Percentiles rank a stretch among this genome's conserved stretches.
Conservation (phyloP, 2,329 filamentous ascomycete species). For the Fusarium sp. region DNA sequence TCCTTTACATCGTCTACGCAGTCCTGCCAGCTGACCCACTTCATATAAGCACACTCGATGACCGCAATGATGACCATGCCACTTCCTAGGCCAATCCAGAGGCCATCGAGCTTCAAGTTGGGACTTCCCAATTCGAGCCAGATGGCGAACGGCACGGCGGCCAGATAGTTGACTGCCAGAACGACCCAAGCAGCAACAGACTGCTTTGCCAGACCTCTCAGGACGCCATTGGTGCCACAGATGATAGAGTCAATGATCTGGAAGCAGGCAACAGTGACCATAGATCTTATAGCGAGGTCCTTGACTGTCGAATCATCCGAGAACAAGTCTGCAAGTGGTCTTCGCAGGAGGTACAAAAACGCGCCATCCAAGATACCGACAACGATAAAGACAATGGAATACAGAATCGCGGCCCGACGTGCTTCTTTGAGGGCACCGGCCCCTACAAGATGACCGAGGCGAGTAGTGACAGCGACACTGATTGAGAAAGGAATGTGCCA, state of each 20-base stretch:
- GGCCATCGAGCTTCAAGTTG: constrained; percentile 41
- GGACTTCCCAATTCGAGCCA: constrained; percentile 37
- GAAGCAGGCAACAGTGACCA: constrained; percentile 34
- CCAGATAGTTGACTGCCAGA: constrained; percentile 36
- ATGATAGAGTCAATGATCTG: constrained; percentile 38
- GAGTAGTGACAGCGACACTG: constrained; percentile 56
- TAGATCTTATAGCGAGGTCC: constrained; percentile 25
- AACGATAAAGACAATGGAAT: constrained; percentile 28
- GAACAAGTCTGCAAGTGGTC: constrained; percentile 30
- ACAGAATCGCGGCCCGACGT: constrained; percentile 25
- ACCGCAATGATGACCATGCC: constrained; percentile 43
- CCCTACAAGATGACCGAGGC: constrained; percentile 57
- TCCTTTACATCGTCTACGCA: constrained; percentile 41
- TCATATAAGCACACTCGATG: constrained; percentile 42
- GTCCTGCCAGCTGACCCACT: constrained; percentile 42
- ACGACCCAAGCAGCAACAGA: constrained; percentile 40
- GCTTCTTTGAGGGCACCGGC: constrained; percentile 43
- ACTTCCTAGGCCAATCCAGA: constrained; percentile 42
- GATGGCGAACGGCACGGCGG: constrained; percentile 35
- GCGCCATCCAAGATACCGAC: constrained; percentile 32
- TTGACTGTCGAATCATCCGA: constrained; percentile 33
- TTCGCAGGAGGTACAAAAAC: constrained; percentile 27
- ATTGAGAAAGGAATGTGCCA: constrained; percentile 59
- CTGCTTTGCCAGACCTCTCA: constrained; percentile 37
- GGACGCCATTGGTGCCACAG: constrained; percentile 36